These are phyloP conservation scores for Elongisporangium undulatum DNA, from an alignment of 352 stramenopile genomes.

Conservation along the genomic window DNA sequence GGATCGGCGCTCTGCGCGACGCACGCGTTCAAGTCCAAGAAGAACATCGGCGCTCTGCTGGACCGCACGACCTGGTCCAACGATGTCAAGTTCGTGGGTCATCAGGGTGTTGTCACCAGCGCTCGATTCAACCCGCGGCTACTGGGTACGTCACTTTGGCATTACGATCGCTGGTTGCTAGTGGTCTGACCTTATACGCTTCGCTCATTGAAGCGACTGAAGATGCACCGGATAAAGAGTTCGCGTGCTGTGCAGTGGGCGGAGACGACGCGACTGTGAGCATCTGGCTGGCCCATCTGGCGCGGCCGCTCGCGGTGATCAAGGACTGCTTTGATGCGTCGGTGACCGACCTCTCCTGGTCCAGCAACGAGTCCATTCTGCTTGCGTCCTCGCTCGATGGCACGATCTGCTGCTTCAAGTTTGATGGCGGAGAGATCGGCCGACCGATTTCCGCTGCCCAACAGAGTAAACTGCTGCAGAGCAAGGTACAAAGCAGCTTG, in stretches of 20 bases:
- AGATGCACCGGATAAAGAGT: slow-evolving; percentile 63
- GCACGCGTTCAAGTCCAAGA: slow-evolving; percentile 85
- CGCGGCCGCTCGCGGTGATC: slow-evolving; percentile 69
- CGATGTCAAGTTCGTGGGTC: slow-evolving; percentile 84
- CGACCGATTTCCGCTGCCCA: slow-evolving; percentile 59
- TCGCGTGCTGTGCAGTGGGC: slow-evolving; percentile 80
- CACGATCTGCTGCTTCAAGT: slow-evolving; percentile 82
- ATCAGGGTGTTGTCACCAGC: slow-evolving; percentile 73
- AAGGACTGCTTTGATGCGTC: slow-evolving; percentile 83
- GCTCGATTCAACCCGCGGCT: slow-evolving; percentile 83
- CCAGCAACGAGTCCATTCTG: slow-evolving; percentile 45
- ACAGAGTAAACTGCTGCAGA: slow-evolving; percentile 79
- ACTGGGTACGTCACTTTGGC: slow-evolving; percentile 26
- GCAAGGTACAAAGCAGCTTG: slow-evolving; percentile 35
- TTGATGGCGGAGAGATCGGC: slow-evolving; percentile 60
- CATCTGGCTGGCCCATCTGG: slow-evolving; percentile 79
- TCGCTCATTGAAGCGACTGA: slow-evolving; percentile 33
- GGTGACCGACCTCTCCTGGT: slow-evolving; percentile 82
- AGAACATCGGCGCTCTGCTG: slow-evolving; percentile 77
- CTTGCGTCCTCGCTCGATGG: slow-evolving; percentile 77
- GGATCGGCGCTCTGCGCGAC: slow-evolving; percentile 76
- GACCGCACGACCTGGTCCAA: slow-evolving; percentile 77
- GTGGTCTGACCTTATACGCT: background rate
- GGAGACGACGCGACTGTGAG: slow-evolving; percentile 82
- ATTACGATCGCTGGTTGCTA: background rate